Evolutionary conservation across 208 protist species (phyloP), one percentile per base, ranked within the genome.

Genomic region (Acanthamoeba lenticulata): DNA sequence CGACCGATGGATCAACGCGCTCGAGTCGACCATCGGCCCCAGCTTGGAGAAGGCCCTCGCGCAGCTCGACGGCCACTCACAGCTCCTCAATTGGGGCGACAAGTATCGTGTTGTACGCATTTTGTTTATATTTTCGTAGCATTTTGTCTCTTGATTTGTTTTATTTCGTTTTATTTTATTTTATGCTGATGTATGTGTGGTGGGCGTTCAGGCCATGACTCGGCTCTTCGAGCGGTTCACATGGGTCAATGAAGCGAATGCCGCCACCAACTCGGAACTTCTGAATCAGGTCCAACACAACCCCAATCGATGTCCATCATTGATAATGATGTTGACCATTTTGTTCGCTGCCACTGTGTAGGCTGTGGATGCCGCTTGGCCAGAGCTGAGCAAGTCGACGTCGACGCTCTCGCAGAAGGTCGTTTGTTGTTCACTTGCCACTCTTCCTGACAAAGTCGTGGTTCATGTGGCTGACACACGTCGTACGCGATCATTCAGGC

Each of bases 211-310:
- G 74, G 74, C 74, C 40, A 57, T 85, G n/a, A 13, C 38, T 4
- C 74, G 74, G 4, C 74, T 85, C 40, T 57, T 85, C 24, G 74
- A 85, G 32, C 74, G 74, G 24, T 85, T 85, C 74, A 85, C 74
- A 15, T 85, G 74, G 74, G 24, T 85, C 38, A 57, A 38, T 6
- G 74, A 85, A 24, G 74, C 74, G 21, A 85, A 52, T 40, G 74
- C 74, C 42, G 45, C 74, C 45, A 55, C 6, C 21, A 32, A 29
- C 13, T 85, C 74, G 19, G 42, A 57, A 29, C 45, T 21, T 34
- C 42, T 57, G 24, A 85, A n/a, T n/a, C n/a, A n/a, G n/a, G n/a
- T n/a, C n/a, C n/a, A n/a, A n/a, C n/a, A n/a, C n/a, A n/a, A n/a
- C n/a, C n/a, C n/a, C n/a, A n/a, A n/a, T n/a, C n/a, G n/a, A n/a